These are phyloP conservation scores for Pelargonium myrrhifolium DNA, from an alignment of 441 rosid genomes.

Conservation along the genomic window DNA sequence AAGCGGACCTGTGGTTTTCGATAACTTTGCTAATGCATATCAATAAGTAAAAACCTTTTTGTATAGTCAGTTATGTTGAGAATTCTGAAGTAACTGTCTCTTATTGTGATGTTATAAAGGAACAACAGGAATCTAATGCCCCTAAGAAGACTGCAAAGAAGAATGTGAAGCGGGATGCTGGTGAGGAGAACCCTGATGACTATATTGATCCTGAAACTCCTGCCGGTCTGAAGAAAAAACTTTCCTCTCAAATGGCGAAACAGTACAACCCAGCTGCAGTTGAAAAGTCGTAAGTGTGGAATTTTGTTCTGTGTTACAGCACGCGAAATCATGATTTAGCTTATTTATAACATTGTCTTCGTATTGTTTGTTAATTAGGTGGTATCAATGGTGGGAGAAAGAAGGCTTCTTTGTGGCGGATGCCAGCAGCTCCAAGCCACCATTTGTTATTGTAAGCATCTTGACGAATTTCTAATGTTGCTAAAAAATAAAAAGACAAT, in stretches of 20 bases:
- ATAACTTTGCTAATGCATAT: slow-evolving; percentile 4
- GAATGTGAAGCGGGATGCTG: slow-evolving; percentile 50
- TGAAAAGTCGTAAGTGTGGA: slow-evolving; percentile 60
- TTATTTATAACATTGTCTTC: background rate
- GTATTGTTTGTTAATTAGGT: slow-evolving; percentile 35
- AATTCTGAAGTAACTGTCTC: background rate
- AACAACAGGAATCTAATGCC: slow-evolving; percentile 35
- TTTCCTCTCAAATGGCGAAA: slow-evolving; percentile 75
- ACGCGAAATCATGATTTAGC: background rate
- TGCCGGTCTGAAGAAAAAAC: slow-evolving; percentile 59
- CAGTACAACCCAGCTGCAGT: slow-evolving; percentile 57
- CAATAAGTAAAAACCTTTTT: slow-evolving; percentile 19
- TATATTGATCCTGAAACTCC: slow-evolving; percentile 57
- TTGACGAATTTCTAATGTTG: background rate
- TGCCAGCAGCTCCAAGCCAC: slow-evolving; percentile 60
- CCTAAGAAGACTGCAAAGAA: slow-evolving; percentile 52
- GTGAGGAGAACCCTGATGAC: slow-evolving; percentile 62
- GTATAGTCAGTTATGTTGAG: background rate
- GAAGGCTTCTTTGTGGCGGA: slow-evolving; percentile 61
- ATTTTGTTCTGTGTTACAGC: background rate
- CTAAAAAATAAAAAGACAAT: too few species aligned
- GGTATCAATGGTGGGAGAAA: slow-evolving; percentile 94
- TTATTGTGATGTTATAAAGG: slow-evolving; percentile 15
- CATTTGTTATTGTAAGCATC: slow-evolving; percentile 63
- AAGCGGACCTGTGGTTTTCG: background rate